Evolutionary conservation across 352 stramenopile genomes (phyloP).

Genomic region (Thalassiosira delicatula): DNA sequence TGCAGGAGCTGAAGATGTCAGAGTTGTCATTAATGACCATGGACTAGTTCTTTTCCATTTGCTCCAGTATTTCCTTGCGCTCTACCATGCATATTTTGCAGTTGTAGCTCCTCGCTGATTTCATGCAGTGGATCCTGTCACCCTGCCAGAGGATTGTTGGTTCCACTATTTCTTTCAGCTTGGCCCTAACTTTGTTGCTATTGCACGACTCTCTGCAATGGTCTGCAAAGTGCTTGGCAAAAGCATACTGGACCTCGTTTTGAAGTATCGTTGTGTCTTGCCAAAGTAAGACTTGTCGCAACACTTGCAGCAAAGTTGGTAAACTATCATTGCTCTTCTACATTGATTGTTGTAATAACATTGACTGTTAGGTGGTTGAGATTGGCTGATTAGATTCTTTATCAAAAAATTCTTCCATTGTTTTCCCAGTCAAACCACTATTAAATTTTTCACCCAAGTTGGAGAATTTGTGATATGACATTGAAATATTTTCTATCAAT

Average conservation of each 20-base stretch:
- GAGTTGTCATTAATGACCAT: neutral
- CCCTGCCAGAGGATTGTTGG: neutral
- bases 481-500: too few species aligned
- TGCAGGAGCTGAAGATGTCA: slow-evolving; percentile 8
- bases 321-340: neutral
- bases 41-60: neutral
- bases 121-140: neutral
- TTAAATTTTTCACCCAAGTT: slow-evolving; percentile 46
- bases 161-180: slow-evolving; percentile 2
- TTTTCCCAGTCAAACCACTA: slow-evolving; percentile 31
- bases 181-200: neutral
- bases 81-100: slow-evolving; percentile 5
- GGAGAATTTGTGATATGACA: slow-evolving; percentile 40
- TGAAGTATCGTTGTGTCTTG: slow-evolving; percentile 12
- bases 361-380: neutral
- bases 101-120: neutral
- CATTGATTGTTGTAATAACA: neutral
- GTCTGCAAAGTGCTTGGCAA: slow-evolving; percentile 2
- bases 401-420: slow-evolving; percentile 27
- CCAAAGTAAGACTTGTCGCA: neutral
- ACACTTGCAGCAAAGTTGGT: neutral
- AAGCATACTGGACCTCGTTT: neutral
- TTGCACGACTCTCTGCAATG: neutral
- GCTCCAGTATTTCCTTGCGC: neutral
- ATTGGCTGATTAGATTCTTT: neutral